These are phyloP conservation scores for Colletotrichum liaoningense DNA, from an alignment of 2,329 filamentous ascomycete species.

Conservation along the genomic window DNA sequence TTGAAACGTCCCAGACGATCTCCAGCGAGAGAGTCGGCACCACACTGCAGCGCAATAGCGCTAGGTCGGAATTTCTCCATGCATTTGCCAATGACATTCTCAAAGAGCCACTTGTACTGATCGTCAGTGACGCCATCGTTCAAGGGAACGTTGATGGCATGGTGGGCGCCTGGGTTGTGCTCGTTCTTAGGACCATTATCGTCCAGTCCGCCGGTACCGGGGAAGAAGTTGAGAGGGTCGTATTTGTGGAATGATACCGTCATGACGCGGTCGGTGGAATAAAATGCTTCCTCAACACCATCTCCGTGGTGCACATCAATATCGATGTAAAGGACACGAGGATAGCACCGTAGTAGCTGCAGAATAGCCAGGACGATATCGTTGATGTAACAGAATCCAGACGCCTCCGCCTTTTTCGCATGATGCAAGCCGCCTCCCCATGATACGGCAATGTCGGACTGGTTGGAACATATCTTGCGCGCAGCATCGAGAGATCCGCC, in stretches of 20 bases:
- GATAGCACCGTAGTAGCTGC: slow-evolving; percentile 83
- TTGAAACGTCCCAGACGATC: slow-evolving; percentile 97
- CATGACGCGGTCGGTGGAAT: slow-evolving; percentile 89
- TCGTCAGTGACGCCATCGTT: slow-evolving; percentile 92
- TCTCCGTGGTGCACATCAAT: slow-evolving; percentile 95
- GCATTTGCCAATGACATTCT: slow-evolving; percentile 81
- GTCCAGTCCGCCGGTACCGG: slow-evolving; percentile 87
- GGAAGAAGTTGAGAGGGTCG: slow-evolving; percentile 85
- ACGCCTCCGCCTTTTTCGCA: slow-evolving; percentile 92
- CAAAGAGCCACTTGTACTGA: slow-evolving; percentile 88
- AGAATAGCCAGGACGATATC: slow-evolving; percentile 96
- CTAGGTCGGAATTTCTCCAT: slow-evolving; percentile 87
- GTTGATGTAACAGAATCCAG: slow-evolving; percentile 98
- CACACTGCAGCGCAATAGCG: slow-evolving; percentile 94
- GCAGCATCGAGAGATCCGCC: slow-evolving; percentile 93
- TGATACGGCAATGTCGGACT: slow-evolving; percentile 96
- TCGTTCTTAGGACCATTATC: slow-evolving; percentile 87
- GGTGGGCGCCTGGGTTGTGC: slow-evolving; percentile 87
- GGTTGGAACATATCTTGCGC: slow-evolving; percentile 84
- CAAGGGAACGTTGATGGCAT: slow-evolving; percentile 90
- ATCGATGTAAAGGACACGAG: slow-evolving; percentile 92
- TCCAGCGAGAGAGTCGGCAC: slow-evolving; percentile 92
- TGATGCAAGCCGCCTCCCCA: slow-evolving; percentile 98
- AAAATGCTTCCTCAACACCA: slow-evolving; percentile 91
- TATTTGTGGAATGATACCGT: slow-evolving; percentile 98